A percentile compares a stretch with the other conserved stretches of the same genome.
These are phyloP conservation scores for Saksenaea oblongispora DNA, from an alignment of 371 early-diverging fungal genomes.

Conservation along the genomic window DNA sequence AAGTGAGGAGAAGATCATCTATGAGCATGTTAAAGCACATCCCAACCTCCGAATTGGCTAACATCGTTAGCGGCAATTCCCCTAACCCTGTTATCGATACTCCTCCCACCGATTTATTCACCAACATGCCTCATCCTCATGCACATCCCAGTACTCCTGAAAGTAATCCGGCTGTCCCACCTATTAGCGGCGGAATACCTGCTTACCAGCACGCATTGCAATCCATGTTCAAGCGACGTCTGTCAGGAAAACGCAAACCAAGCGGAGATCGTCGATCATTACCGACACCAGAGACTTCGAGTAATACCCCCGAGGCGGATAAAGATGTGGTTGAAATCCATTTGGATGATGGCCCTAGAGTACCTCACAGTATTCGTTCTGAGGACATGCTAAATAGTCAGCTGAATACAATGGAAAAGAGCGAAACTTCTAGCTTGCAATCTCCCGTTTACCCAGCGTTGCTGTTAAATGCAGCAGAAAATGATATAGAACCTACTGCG, in stretches of 20 bases:
- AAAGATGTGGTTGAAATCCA: conserved; percentile 30
- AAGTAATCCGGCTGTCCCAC: conserved; percentile 3
- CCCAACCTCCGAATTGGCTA: conserved; percentile 28
- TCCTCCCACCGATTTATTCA: conserved; percentile 11
- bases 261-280: conserved; percentile 5
- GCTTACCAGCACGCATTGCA: conserved; percentile 28
- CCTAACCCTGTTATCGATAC: conserved; percentile 29
- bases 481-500: background rate
- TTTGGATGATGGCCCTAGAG: conserved; percentile 16
- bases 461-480: conserved; percentile 14
- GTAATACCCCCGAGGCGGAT: conserved; percentile 18
- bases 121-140: background rate
- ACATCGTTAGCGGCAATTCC: conserved; percentile 28
- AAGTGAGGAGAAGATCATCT: conserved; percentile 26
- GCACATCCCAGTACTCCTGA: conserved; percentile 2
- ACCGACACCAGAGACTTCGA: background rate
- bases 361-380: background rate
- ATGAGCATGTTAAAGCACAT: conserved; percentile 31
- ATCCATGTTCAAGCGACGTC: conserved; percentile 18
- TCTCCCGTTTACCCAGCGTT: conserved; percentile 23
- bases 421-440: background rate
- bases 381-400: background rate
- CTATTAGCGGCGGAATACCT: background rate
- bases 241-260: conserved; percentile 19
- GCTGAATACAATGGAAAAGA: background rate